A percentile compares a stretch with the other conserved stretches of the same genome.
Evolutionary conservation across 495 filamentous ascomycete species (phyloP).

Genomic region (Pseudevernia furfuracea): DNA sequence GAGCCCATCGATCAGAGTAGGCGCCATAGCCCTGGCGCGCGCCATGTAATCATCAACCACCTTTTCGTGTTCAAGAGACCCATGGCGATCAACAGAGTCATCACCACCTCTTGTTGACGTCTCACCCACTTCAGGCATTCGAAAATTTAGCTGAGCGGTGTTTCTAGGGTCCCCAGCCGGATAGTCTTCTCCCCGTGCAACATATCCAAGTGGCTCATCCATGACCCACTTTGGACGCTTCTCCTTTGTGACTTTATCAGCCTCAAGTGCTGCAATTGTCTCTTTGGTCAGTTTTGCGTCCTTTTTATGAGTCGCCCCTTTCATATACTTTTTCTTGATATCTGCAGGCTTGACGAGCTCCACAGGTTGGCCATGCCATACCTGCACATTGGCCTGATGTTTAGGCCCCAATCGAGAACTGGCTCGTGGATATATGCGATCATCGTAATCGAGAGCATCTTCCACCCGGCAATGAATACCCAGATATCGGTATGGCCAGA

Average conservation of each 20-base stretch:
- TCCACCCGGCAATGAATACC: conserved; percentile 94
- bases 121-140: conserved; percentile 44
- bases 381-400: conserved; percentile 78
- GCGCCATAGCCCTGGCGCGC: conserved; percentile 53
- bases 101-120: conserved; percentile 36
- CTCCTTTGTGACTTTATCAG: conserved; percentile 66
- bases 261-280: conserved; percentile 66
- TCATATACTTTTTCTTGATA: conserved; percentile 67
- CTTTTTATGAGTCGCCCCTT: conserved; percentile 55
- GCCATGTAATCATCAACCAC: conserved; percentile 68
- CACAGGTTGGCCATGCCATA: conserved; percentile 79
- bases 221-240: conserved; percentile 85
- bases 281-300: conserved; percentile 71
- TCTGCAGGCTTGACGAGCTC: conserved; percentile 84
- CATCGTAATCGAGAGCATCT: conserved; percentile 94
- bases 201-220: conserved; percentile 82
- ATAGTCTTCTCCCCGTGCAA: conserved; percentile 73
- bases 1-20: conserved; percentile 48
- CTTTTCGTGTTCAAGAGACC: conserved; percentile 38
- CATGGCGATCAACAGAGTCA: conserved; percentile 40
- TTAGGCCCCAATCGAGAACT: conserved; percentile 86
- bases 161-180: conserved; percentile 45
- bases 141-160: conserved; percentile 48
- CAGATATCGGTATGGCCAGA: conserved; percentile 95
- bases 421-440: conserved; percentile 93